Evolutionary conservation across 495 filamentous ascomycete species (phyloP).

Genomic region (Penicillium manginii): DNA sequence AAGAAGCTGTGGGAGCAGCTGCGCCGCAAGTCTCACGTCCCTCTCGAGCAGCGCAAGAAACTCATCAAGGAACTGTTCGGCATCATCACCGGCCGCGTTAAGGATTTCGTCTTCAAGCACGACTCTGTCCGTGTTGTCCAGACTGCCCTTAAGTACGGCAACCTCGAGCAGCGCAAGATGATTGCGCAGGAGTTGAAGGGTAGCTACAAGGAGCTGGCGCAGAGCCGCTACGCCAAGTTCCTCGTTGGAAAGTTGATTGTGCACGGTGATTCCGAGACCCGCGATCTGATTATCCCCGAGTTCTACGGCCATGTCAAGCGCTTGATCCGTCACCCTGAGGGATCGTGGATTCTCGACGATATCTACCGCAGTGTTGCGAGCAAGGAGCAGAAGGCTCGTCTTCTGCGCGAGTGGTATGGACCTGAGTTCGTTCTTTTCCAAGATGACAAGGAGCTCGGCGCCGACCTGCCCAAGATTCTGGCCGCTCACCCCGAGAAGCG

Average conservation of each 20-base stretch:
- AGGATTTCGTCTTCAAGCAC: constrained; percentile 97
- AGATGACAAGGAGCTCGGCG: constrained; percentile 48
- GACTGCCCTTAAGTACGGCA: constrained; percentile 95
- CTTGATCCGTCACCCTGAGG: constrained; percentile 93
- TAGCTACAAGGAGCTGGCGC: constrained; percentile 79
- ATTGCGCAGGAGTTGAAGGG: constrained; percentile 89
- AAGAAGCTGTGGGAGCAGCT: constrained; percentile 98
- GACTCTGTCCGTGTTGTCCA: constrained; percentile 94
- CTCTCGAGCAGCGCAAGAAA: constrained; percentile 79
- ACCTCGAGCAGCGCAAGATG: constrained; percentile 75
- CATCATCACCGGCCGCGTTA: constrained; percentile 86
- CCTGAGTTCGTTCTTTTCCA: constrained; percentile 88
- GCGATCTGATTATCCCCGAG: constrained; percentile 86
- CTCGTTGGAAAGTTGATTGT: constrained; percentile 92
- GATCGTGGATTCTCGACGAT: constrained; percentile 96
- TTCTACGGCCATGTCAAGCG: constrained; percentile 92
- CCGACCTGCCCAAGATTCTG: constrained; percentile 74
- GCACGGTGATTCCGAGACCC: constrained; percentile 80
- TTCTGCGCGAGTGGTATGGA: constrained; percentile 96
- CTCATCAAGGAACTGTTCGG: constrained; percentile 86
- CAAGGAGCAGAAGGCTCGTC: constrained; percentile 74
- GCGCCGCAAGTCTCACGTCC: constrained; percentile 88
- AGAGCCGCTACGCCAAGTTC: constrained; percentile 96
- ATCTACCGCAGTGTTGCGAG: constrained; percentile 87
- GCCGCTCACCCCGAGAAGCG: constrained; percentile 81